phyloP scores from a whole-genome alignment of 352 stramenopile genomes.

The Peronospora destructor region DNA sequence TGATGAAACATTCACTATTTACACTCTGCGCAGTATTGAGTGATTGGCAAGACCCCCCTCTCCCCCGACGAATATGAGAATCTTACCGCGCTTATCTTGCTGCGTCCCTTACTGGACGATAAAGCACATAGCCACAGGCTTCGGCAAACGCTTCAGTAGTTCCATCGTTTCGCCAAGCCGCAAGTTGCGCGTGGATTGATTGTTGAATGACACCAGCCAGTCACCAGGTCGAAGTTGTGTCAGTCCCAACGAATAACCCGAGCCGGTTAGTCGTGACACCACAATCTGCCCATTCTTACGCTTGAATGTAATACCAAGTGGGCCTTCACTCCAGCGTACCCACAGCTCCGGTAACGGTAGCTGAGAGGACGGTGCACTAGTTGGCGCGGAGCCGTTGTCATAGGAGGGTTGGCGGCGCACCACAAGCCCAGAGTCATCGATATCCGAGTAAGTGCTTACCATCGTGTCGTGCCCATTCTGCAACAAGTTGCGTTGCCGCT shows the following conservation, averaged over 20 bases:
- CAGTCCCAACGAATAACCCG: conserved; percentile 53
- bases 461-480: conserved; percentile 26
- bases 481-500: conserved; percentile 50
- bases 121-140: conserved; percentile 77
- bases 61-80: conserved; percentile 1
- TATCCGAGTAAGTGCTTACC: conserved; percentile 58
- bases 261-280: conserved; percentile 64
- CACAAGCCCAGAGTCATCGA: conserved; percentile 64
- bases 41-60: conserved; percentile 7
- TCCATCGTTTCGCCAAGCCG: conserved; percentile 74
- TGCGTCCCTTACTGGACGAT: conserved; percentile 45
- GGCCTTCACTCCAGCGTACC: conserved; percentile 65
- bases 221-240: conserved; percentile 63
- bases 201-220: conserved; percentile 75
- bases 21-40: conserved; percentile 12
- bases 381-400: conserved; percentile 2
- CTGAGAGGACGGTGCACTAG: conserved; percentile 10
- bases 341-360: conserved; percentile 52
- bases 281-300: conserved; percentile 72
- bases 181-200: conserved; percentile 49
- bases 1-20: conserved; percentile 24
- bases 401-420: conserved; percentile 24
- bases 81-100: background rate
- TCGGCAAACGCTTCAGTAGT: conserved; percentile 65
- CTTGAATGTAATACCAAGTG: conserved; percentile 76